Evolutionary conservation across 2,329 filamentous ascomycete species (phyloP).

Genomic region (Penicillium polonicum): DNA sequence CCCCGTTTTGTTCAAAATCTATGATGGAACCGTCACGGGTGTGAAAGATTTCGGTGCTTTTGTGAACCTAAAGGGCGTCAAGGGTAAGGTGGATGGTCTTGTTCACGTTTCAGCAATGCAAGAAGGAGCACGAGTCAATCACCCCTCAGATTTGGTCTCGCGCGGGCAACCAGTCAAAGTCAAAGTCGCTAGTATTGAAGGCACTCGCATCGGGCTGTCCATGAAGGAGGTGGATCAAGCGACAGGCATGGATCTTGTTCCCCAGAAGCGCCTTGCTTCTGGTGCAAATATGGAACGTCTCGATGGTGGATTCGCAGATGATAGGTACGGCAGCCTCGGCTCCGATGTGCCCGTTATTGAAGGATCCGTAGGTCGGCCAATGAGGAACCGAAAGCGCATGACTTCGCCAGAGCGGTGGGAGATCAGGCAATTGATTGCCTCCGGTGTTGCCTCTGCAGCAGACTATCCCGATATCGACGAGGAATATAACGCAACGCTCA

Average conservation of each 20-base stretch:
- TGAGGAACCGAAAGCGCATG: slow-evolving; percentile 80
- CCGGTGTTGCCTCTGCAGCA: slow-evolving; percentile 85
- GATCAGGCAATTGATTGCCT: slow-evolving; percentile 92
- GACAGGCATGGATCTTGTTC: slow-evolving; percentile 78
- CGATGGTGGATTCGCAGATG: slow-evolving; percentile 57
- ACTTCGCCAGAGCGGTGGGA: slow-evolving; percentile 98
- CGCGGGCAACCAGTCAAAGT: slow-evolving; percentile 84
- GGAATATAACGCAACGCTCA: slow-evolving; percentile 84
- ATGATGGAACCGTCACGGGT: slow-evolving; percentile 84
- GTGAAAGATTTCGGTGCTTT: slow-evolving; percentile 96
- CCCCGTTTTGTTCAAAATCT: slow-evolving; percentile 81
- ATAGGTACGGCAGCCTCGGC: slow-evolving; percentile 56
- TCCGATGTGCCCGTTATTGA: slow-evolving; percentile 64
- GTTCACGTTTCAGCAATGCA: slow-evolving; percentile 91
- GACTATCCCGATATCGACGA: slow-evolving; percentile 95
- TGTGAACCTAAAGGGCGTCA: slow-evolving; percentile 84
- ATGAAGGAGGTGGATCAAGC: slow-evolving; percentile 97
- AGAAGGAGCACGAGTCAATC: slow-evolving; percentile 80
- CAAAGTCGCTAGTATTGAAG: slow-evolving; percentile 86
- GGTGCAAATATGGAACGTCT: slow-evolving; percentile 87
- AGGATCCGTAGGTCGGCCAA: slow-evolving; percentile 54
- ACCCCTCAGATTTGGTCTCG: slow-evolving; percentile 83
- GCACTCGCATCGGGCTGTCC: slow-evolving; percentile 76
- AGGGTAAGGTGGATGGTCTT: slow-evolving; percentile 84
- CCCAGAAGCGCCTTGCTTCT: slow-evolving; percentile 74